Evolutionary conservation across 768 basidiomycete genomes (phyloP).

Genomic region (Tulasnella sp.): DNA sequence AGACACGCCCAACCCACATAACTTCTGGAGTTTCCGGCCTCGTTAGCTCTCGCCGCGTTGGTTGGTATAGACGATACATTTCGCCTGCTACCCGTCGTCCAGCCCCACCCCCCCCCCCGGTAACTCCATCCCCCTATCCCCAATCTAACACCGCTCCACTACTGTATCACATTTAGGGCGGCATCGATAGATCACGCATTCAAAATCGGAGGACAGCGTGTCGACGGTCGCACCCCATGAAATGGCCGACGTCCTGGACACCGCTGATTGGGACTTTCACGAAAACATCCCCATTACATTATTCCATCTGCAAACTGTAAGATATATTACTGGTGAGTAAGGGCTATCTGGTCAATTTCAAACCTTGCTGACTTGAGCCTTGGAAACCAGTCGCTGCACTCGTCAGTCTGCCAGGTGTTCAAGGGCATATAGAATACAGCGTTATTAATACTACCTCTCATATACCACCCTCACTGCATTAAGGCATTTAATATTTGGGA

Average conservation of each 20-base stretch:
- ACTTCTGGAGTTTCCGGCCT: background rate
- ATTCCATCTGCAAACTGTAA: background rate
- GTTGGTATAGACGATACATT: background rate
- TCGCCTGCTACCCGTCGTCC: background rate
- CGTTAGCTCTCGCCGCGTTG: background rate
- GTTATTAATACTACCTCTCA: too few species aligned
- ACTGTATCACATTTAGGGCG: background rate
- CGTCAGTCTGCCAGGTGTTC: background rate
- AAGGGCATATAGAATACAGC: background rate
- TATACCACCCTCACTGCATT: too few species aligned
- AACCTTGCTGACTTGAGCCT: background rate
- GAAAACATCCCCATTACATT: background rate
- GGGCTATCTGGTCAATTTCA: too few species aligned
- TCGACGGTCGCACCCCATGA: background rate
- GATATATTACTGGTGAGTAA: constrained; percentile 13
- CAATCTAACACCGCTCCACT: background rate
- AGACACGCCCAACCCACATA: background rate
- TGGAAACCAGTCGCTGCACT: background rate
- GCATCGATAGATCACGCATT: background rate
- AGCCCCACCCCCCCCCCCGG: background rate
- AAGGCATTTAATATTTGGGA: constrained; percentile 10
- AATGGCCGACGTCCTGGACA: background rate
- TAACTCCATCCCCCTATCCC: background rate
- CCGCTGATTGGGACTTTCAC: background rate
- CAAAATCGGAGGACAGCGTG: background rate